Evolutionary conservation across 495 filamentous ascomycete species (phyloP).

Genomic region (Penicillium turbatum): DNA sequence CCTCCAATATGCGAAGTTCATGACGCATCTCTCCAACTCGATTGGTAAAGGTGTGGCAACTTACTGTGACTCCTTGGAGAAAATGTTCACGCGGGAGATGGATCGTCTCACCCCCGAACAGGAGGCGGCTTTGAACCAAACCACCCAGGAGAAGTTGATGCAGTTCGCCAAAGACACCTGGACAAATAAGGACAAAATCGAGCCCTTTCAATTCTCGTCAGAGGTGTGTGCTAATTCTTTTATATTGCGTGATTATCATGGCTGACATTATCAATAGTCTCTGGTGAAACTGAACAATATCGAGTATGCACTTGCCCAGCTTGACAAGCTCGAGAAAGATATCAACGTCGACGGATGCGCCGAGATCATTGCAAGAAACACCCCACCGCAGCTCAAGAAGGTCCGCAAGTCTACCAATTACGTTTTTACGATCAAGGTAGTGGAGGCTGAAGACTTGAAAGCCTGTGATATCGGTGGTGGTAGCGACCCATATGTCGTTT

Average conservation of each 20-base stretch:
- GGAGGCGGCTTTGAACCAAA: constrained; percentile 68
- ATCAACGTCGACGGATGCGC: constrained; percentile 94
- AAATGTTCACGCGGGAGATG: constrained; percentile 87
- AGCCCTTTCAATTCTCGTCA: constrained; percentile 95
- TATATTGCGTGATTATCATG: neutral
- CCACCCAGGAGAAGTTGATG: constrained; percentile 85
- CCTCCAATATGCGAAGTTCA: constrained; percentile 90
- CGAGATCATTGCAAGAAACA: constrained; percentile 65
- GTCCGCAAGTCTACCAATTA: constrained; percentile 69
- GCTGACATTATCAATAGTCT: constrained; percentile 52
- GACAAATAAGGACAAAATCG: constrained; percentile 87
- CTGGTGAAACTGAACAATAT: constrained; percentile 98
- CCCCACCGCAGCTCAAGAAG: constrained; percentile 53
- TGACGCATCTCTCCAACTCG: constrained; percentile 88
- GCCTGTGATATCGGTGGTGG: constrained; percentile 92
- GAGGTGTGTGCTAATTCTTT: constrained; percentile 53
- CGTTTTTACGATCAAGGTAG: constrained; percentile 98
- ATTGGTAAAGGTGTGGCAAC: constrained; percentile 77
- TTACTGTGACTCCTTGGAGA: constrained; percentile 90
- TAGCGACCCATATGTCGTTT: constrained; percentile 96
- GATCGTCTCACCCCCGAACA: constrained; percentile 84
- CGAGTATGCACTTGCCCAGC: constrained; percentile 83
- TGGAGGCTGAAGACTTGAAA: constrained; percentile 97
- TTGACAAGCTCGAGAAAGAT: constrained; percentile 83
- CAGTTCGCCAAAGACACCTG: constrained; percentile 94